Base-by-base conservation (phyloP, 305 asterid species). In the Fraxinus floribunda region DNA sequence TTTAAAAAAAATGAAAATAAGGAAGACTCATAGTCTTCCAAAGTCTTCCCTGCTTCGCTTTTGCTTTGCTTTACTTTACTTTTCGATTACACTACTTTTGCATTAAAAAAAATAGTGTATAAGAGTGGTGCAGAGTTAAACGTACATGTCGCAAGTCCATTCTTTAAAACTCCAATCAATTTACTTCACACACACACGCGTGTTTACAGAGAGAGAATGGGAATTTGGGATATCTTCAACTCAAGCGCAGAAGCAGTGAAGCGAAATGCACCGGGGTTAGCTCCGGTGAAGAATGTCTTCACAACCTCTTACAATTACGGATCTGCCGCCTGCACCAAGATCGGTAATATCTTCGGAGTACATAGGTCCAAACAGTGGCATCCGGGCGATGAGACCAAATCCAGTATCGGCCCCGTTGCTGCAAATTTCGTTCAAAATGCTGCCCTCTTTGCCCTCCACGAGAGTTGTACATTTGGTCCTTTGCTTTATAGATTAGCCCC, bases 211-310 rank as follows among this genome's bases (percentile, higher is more conserved):
- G 74, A 52, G 82, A 55, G 30, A 79, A 90, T 90, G 93, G 89
- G 92, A 41, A 68, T 91, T 34, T 83, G 91, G 92, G 89, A 85
- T 3, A 80, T 83, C 62, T 1, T 30, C 13, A 80, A 60, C 71
- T 87, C 92, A 4, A 78, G 88, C 78, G 85, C 88, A 2, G 92
- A 86, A 80, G n/a, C 88, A 18, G 89, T 87, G 86, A 91, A 88
- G 46, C 81, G 78, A 46, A 78, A 86, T 49, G 68, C 85, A 11
- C 89, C 91, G 0, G 88, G 82, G 80, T 60, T 82, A 36, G n/a
- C 85, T 35, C 66, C 77, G 64, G 13, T 84, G 78, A 89, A 81
- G 87, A 36, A 72, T 1, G 89, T 84, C 0, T 86, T 81, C 84
- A 76, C 34, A 35, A 15, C 82, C 46, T 83, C 90, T 30, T 86